Conservation (phyloP, 805 yeast genomes). For the Cephaloascus fragrans region DNA sequence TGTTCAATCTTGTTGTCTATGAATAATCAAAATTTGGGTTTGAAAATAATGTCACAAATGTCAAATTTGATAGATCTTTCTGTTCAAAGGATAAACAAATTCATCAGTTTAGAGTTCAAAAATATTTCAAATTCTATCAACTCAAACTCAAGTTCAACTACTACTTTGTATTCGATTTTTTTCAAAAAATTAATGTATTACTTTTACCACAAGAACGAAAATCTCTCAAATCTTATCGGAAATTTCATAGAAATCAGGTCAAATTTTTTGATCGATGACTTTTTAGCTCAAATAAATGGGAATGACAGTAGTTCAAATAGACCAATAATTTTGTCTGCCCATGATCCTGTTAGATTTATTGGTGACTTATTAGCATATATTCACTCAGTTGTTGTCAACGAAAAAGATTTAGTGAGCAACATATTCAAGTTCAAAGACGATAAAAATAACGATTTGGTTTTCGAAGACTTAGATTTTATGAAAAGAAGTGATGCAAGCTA, state of each 20-base stretch:
- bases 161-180: slow-evolving; percentile 6
- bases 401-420: slow-evolving; percentile 62
- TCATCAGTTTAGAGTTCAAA: slow-evolving; percentile 4
- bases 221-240: slow-evolving; percentile 49
- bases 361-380: slow-evolving; percentile 87
- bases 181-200: slow-evolving; percentile 21
- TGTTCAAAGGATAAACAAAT: slow-evolving; percentile 32
- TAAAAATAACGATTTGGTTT: slow-evolving; percentile 19
- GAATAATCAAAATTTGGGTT: slow-evolving; percentile 58
- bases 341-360: slow-evolving; percentile 72
- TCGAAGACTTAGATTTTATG: slow-evolving; percentile 12
- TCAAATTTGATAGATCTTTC: slow-evolving; percentile 41
- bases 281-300: slow-evolving; percentile 44
- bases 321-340: slow-evolving; percentile 57
- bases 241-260: slow-evolving; percentile 67
- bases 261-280: slow-evolving; percentile 54
- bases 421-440: slow-evolving; percentile 36
- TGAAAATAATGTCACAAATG: slow-evolving; percentile 52
- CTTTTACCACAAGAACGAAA: slow-evolving; percentile 31
- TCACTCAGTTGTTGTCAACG: slow-evolving; percentile 81
- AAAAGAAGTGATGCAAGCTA: slow-evolving; percentile 2
- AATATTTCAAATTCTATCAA: slow-evolving; percentile 7
- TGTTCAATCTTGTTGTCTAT: slow-evolving; percentile 64
- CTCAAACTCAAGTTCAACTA: slow-evolving; percentile 5
- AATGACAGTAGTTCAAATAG: slow-evolving; percentile 13